A percentile compares a stretch with the other conserved stretches of the same genome.
These are phyloP conservation scores for Populus ilicifolia DNA, from an alignment of 345 rosid genomes.

Conservation along the genomic window DNA sequence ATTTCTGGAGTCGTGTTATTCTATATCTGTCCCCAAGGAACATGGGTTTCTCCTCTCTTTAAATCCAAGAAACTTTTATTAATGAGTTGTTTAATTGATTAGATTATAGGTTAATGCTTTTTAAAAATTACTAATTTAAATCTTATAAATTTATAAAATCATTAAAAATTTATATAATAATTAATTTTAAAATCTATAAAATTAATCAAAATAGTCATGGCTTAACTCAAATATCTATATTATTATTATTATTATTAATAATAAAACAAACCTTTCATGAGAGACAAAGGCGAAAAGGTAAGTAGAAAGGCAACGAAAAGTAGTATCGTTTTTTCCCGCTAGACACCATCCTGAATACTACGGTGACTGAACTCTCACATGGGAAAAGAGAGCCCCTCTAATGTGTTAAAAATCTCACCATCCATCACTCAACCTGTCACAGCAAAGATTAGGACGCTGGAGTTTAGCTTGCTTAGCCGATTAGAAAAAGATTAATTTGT, in stretches of 20 bases:
- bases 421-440: too few relatives aligned
- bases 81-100: too few relatives aligned
- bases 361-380: conserved; percentile 12
- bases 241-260: too few relatives aligned
- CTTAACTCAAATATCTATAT: too few relatives aligned
- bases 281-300: background rate
- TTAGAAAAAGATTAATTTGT: too few relatives aligned
- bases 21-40: background rate
- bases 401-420: background rate
- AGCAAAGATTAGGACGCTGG: background rate
- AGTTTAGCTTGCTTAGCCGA: background rate
- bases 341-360: conserved; percentile 5
- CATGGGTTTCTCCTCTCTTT: background rate
- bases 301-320: background rate
- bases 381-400: conserved; percentile 4
- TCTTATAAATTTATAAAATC: too few relatives aligned
- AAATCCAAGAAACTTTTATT: background rate
- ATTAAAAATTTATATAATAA: too few relatives aligned
- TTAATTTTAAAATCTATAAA: too few relatives aligned
- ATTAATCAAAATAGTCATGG: too few relatives aligned
- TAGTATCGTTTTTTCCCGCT: background rate
- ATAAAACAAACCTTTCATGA: background rate
- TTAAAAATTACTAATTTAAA: too few relatives aligned
- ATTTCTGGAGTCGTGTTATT: background rate
- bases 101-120: too few relatives aligned